Evolutionary conservation across 352 stramenopile genomes (phyloP), one percentile per base, ranked within the genome.

Genomic region (Achlya hypogyna): DNA sequence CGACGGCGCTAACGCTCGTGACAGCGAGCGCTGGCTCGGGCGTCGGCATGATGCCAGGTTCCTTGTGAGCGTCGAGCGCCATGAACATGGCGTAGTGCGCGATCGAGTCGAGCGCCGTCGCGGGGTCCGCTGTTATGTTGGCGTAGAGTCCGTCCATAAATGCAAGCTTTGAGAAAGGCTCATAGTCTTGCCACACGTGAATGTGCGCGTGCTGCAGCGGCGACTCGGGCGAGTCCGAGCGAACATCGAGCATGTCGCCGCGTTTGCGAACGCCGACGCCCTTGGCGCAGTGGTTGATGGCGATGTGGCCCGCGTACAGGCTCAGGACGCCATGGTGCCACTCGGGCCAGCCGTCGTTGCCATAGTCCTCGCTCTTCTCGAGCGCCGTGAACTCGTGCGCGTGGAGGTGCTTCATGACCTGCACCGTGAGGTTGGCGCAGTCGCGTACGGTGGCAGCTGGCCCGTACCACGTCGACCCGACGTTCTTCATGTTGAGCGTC

Each of bases 381-480:
- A 34, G 4, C 5, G 28, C 53, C 9, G 53, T 63, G 18, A 63
- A 63, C 29, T 63, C 53, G 35, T 42, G 12, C 28, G 29, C n/a
- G 54, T 64, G 38, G 18, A 64, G 23, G 31, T 63, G 49, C 35
- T 23, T 18, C 54, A 52, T 51, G 8, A 27, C 35, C 8, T 16
- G 6, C 6, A 64, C 38, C 14, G 54, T 31, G 9, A 64, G 35
- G 20, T 51, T 25, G 28, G 54, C 54, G 54, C 54, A 64, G 32
- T 12, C 6, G 22, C 32, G 53, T 22, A 63, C 32, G n/a, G 49
- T 12, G 16, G 16, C 0, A 1, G 53, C 32, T n/a, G 53, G 54
- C 3, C 54, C 35, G 18, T 52, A 64, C 54, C 54, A 64, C 23
- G 54, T 64, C 12, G 54, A 64, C 16, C 54, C 54, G 34, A 64